Base-by-base conservation (phyloP, 805 yeast genomes). In the Kuraishia cidri region DNA sequence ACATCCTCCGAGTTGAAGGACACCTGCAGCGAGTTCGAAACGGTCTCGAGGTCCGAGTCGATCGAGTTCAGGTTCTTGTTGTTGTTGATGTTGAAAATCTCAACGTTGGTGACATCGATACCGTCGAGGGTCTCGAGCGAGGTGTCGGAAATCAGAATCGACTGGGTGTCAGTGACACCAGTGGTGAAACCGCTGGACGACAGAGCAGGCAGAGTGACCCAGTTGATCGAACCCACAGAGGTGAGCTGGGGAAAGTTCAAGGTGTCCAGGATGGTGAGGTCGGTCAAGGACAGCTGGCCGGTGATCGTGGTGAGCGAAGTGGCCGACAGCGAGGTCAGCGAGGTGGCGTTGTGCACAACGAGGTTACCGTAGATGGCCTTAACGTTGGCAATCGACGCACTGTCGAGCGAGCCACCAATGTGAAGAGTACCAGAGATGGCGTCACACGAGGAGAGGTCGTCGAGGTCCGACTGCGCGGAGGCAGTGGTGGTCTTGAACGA, bases 121-220 rank as follows among this genome's bases (percentile, higher is more conserved):
- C 92, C 92, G 36, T 69, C 72, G 51, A 83, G 71, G 32, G 79
- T 62, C 50, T 68, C 68, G 54, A 83, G 68, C 46, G 75, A 66
- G 43, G 92, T 82, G 64, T 83, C 88, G 33, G 90, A 72, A 49
- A 83, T 71, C 55, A 65, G 56, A 46, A 90, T 69, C 37, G 72
- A 61, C 54, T 75, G 72, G 53, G 94, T 88, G 47, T 77, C 67
- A 48, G 83, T 69, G 51, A 92, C 73, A 60, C 83, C 83, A 30
- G 64, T 43, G 52, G 67, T 58, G 60, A 90, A 82, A 60, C 80
- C 76, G 46, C 87, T 72, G 35, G 60, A 51, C 45, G 65, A 60
- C 52, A 90, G 75, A 46, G 87, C 90, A 54, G 97, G 96, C 58
- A 92, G 72, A 46, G 96, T 86, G 52, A 74, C 71, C 66, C 83